phyloP scores from a whole-genome alignment of 495 filamentous ascomycete species.

The Aspergillus diversus region DNA sequence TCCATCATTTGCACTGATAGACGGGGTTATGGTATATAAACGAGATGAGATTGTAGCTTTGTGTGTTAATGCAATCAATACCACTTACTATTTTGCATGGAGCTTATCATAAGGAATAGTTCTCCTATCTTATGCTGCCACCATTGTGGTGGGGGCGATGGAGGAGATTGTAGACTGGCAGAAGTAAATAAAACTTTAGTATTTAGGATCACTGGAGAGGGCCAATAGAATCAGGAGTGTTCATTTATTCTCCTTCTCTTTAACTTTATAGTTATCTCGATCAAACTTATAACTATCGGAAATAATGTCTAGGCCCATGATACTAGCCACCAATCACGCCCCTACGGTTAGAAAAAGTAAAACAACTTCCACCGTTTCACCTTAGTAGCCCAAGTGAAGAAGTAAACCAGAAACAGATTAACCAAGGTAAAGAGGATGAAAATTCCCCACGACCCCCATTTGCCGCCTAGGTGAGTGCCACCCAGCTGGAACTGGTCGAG shows the following conservation, averaged over 20 bases:
- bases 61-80: background rate
- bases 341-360: conserved; percentile 9
- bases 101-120: background rate
- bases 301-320: too few species aligned
- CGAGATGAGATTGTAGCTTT: background rate
- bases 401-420: conserved; percentile 6
- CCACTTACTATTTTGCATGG: background rate
- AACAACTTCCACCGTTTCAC: conserved; percentile 13
- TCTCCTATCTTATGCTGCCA: too few species aligned
- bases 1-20: conserved; percentile 4
- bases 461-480: background rate
- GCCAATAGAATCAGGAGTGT: too few species aligned
- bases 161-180: too few species aligned
- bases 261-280: background rate
- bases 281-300: too few species aligned
- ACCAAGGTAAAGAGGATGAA: conserved; percentile 8
- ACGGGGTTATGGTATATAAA: background rate
- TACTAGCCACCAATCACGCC: background rate
- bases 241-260: too few species aligned
- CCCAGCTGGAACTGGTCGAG: conserved; percentile 11
- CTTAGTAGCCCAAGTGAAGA: conserved; percentile 13
- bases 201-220: too few species aligned
- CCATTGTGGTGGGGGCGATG: too few species aligned
- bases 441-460: conserved; percentile 10
- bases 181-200: too few species aligned